Evolutionary conservation across 2,329 filamentous ascomycete genomes (phyloP).

Genomic region (Exophiala calicioides): DNA sequence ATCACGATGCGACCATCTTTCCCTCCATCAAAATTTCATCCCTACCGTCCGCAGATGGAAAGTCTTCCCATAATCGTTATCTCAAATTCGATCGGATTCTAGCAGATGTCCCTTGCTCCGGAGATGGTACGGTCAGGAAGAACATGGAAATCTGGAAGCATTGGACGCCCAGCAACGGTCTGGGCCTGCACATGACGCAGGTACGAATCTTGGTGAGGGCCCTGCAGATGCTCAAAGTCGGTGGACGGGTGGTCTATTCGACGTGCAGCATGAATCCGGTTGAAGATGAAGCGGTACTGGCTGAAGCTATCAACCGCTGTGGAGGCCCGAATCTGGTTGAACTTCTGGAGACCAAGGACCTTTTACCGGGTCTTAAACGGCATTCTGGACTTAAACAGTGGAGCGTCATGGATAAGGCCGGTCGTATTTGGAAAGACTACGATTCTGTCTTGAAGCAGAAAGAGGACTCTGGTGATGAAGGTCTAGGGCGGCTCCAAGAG

Average conservation of each 20-base stretch:
- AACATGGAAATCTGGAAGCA: conserved; percentile 94
- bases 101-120: conserved; percentile 94
- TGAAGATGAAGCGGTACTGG: conserved; percentile 91
- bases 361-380: conserved; percentile 75
- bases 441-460: conserved; percentile 71
- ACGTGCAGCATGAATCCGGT: conserved; percentile 99
- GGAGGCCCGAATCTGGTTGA: conserved; percentile 79
- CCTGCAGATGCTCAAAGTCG: conserved; percentile 92
- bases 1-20: conserved; percentile 95
- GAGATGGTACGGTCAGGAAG: conserved; percentile 91
- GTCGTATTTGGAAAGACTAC: conserved; percentile 78
- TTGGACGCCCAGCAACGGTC: conserved; percentile 83
- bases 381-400: conserved; percentile 75
- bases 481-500: conserved; percentile 70
- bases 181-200: conserved; percentile 86
- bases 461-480: conserved; percentile 57
- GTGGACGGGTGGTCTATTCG: conserved; percentile 92
- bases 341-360: conserved; percentile 78
- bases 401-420: conserved; percentile 87
- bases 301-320: conserved; percentile 84
- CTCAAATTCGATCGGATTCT: conserved; percentile 96
- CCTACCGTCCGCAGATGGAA: conserved; percentile 54
- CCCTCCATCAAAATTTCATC: conserved; percentile 84
- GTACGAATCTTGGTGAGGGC: conserved; percentile 86
- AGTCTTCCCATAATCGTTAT: conserved; percentile 63